Conservation (phyloP, 179 eudicot genomes). For the Patellifolia procumbens region DNA sequence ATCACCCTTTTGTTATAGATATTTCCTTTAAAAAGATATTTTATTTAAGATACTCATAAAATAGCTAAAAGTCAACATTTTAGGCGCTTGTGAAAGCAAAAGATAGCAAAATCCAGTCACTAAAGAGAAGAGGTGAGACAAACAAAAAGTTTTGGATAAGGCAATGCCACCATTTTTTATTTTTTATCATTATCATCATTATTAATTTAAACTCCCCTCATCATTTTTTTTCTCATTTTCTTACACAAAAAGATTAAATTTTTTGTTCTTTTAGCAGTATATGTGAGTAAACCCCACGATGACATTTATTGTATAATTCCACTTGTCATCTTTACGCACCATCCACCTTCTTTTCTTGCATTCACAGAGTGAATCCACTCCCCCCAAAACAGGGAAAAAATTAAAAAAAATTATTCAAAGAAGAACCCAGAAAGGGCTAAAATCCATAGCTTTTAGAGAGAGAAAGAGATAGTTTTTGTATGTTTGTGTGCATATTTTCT, state of each 20-base stretch:
- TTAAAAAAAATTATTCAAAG: background rate
- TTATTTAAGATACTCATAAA: background rate
- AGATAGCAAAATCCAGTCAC: background rate
- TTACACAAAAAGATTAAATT: background rate
- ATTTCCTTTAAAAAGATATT: background rate
- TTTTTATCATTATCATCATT: background rate
- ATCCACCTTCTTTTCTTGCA: conserved; percentile 32
- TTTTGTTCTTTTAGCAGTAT: background rate
- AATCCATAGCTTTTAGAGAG: conserved; percentile 26
- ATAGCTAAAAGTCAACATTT: background rate
- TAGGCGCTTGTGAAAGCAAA: background rate
- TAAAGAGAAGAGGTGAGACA: background rate
- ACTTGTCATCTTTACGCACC: conserved; percentile 19
- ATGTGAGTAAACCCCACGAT: conserved; percentile 7
- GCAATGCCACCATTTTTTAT: background rate
- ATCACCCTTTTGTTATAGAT: background rate
- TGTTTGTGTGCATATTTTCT: conserved; percentile 10
- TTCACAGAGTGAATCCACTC: conserved; percentile 14
- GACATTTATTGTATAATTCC: conserved; percentile 27
- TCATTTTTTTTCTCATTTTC: background rate
- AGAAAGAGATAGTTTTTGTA: conserved; percentile 20
- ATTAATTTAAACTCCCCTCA: background rate
- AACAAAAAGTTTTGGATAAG: conserved; percentile 15
- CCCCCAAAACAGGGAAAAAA: background rate
- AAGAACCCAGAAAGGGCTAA: conserved; percentile 34